Evolutionary conservation across 139 green algal species (phyloP), one percentile per base, ranked within the genome.

Genomic region (Diplosphaera chodatii): DNA sequence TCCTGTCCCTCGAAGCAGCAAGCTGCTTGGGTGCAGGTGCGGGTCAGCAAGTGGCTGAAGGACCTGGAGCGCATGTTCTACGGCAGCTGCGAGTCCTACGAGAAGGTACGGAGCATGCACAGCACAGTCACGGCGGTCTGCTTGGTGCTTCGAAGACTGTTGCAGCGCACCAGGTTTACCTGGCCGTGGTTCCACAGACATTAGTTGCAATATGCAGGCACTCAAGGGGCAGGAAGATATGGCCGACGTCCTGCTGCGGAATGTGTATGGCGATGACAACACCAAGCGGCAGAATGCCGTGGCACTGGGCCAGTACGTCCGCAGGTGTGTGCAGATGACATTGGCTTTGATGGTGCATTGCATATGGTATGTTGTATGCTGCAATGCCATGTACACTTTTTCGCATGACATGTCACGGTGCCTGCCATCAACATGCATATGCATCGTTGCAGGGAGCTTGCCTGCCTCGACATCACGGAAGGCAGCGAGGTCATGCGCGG

Each of bases 31-130:
- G n/a, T 55, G 37, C 73, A 78, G 72, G 77, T 82, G 18, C 65
- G 83, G 4, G 32, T 90, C 40, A 67, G 63, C 40, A 88, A 87
- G 66, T 76, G 75, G 55, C 77, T 90, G 29, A 78, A 69, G 4
- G 85, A 90, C 48, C 69, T 90, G 37, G 85, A 90, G 68, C 75
- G 82, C 66, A 81, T 80, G 68, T 90, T 90, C 63, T 90, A 87
- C 33, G 85, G 85, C 40, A 81, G 70, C 73, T 74, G 77, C 69
- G 73, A 81, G 63, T 73, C 84, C 0, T 90, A 88, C 40, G 84
- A 90, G 33, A 80, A 84, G 34, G 83, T 82, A 3, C 34, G 80
- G 69, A 63, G 37, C 20, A 63, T 8, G 23, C n/a, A 10, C 33
- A 13, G 28, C 27, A 55, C 13, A 30, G 41, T 25, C 15, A 6